Conservation (phyloP, 306 rosid genomes). For the Pyrus pyrifolia region DNA sequence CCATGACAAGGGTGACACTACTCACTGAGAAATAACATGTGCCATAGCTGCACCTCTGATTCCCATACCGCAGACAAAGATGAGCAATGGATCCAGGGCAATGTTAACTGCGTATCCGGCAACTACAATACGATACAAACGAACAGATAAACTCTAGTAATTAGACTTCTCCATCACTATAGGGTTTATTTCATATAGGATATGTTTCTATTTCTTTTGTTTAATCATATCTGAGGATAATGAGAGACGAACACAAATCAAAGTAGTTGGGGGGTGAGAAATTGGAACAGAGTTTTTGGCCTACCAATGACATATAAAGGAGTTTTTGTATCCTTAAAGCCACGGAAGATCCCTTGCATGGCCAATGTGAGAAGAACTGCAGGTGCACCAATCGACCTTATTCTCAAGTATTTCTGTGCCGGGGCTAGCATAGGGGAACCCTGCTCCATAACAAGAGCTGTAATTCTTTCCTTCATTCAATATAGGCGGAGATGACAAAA, state of each 20-base stretch:
- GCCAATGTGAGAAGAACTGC: constrained; percentile 99
- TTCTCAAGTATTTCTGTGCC: constrained; percentile 64
- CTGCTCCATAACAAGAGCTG: constrained; percentile 25
- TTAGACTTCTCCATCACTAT: background rate
- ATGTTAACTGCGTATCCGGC: constrained; percentile 61
- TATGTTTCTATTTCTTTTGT: background rate
- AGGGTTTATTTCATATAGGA: background rate
- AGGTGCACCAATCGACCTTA: constrained; percentile 91
- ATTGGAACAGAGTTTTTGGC: background rate
- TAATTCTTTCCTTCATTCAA: background rate
- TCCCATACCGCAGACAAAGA: constrained; percentile 63
- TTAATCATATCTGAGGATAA: background rate
- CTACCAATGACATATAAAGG: constrained; percentile 85
- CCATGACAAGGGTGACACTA: background rate
- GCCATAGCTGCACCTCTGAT: constrained; percentile 93
- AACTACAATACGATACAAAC: constrained; percentile 32
- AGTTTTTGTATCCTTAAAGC: constrained; percentile 92
- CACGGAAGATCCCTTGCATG: constrained; percentile 95
- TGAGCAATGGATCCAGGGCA: constrained; percentile 71
- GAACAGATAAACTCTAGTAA: background rate
- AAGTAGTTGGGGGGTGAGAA: background rate
- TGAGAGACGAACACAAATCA: background rate
- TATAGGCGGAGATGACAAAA: background rate
- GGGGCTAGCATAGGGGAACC: constrained; percentile 72
- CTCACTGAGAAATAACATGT: constrained; percentile 95